Base-by-base conservation (phyloP, 2,329 filamentous ascomycete species). In the Alternaria hordeiaustralica region DNA sequence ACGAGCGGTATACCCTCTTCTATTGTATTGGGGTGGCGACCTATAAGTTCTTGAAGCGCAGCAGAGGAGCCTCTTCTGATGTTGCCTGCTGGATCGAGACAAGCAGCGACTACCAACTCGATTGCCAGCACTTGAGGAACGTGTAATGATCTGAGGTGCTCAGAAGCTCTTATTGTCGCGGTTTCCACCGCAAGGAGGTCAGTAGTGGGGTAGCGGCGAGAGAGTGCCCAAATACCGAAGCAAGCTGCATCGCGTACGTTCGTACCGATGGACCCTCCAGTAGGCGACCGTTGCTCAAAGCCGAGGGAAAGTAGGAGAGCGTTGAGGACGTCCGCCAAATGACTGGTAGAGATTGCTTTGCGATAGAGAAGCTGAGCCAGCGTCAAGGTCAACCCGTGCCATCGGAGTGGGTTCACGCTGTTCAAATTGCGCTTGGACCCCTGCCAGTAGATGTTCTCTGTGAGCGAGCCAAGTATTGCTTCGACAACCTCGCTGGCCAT, bases 231-330 rank as follows among this genome's bases (percentile, higher is more conserved):
- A 23, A 98, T 90, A 7, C 96, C 96, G 77, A 98, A 99, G 77
- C 94, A 97, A 4, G 96, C 93, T 12, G 96, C 95, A 82, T 99
- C 96, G 50, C 96, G 89, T 15, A 99, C 94, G 71, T 96, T 97
- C 2, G 92, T 91, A 2, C 96, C 96, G 11, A 95, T 85, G 4
- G 93, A 94, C 12, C 87, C 89, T n/a, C 96, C 95, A 4, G 93
- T 93, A 0, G 93, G 88, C 49, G 91, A 92, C 62, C 94, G 87
- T 74, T 97, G 93, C 79, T 99, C 94, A 75, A 98, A 99, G 1
- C 89, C 89, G 25, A 98, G 84, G 0, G 93, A 94, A 10, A 92
- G 87, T 1, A 97, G 82, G 15, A 98, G 84, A 3, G 92, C 90
- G 62, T 92, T 89, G 3, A 97, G 84, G 45, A 97, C 92, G 58